phyloP scores from a whole-genome alignment of 176 grass and related monocot species.

The Avena sativa region DNA sequence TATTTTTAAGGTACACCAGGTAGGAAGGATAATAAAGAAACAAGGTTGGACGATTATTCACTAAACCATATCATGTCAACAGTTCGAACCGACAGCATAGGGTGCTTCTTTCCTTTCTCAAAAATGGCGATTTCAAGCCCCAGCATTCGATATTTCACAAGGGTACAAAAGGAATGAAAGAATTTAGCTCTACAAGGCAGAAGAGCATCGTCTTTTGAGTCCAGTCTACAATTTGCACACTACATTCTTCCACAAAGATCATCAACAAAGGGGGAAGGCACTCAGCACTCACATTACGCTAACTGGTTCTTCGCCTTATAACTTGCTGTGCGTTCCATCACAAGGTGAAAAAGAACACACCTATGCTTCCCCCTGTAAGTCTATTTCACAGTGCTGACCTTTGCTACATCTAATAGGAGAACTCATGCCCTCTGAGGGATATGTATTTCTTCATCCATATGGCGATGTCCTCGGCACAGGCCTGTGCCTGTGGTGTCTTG shows the following conservation, averaged over 20 bases:
- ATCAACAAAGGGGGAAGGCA: constrained; percentile 39
- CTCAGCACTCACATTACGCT: constrained; percentile 42
- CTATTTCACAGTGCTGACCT: constrained; percentile 49
- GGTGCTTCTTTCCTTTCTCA: not conserved
- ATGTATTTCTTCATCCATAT: constrained; percentile 99
- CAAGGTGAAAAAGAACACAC: constrained; percentile 45
- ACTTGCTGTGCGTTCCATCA: constrained; percentile 33
- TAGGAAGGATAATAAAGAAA: not conserved
- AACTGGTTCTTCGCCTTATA: constrained; percentile 29
- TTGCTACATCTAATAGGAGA: constrained; percentile 80
- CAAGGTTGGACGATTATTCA: not conserved
- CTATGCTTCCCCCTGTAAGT: constrained; percentile 45
- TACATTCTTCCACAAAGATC: constrained; percentile 51
- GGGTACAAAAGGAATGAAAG: constrained; percentile 75
- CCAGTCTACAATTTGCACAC: constrained; percentile 60
- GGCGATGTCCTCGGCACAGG: constrained; percentile 84
- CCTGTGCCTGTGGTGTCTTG: constrained; percentile 85
- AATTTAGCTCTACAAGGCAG: constrained; percentile 63
- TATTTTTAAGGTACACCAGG: not conserved
- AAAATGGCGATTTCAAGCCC: constrained; percentile 48
- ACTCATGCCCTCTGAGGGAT: constrained; percentile 85
- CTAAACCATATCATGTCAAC: not conserved
- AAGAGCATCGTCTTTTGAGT: constrained; percentile 48
- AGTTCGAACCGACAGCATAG: not conserved
- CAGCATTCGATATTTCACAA: constrained; percentile 53